Base-by-base conservation (phyloP, 2,329 filamentous ascomycete genomes). In the Plenodomus lindquistii region DNA sequence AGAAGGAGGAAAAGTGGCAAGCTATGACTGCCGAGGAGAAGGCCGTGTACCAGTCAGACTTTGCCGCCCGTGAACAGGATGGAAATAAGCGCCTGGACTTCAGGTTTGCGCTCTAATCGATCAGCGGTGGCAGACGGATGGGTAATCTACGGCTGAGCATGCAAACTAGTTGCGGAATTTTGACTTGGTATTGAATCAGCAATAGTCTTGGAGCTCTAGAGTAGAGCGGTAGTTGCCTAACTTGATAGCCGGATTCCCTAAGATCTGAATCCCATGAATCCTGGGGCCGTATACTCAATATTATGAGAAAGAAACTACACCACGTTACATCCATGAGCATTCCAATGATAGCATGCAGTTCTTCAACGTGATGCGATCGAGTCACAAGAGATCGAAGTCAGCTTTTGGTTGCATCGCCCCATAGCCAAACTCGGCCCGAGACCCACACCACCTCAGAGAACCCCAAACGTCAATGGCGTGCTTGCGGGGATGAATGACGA, bases 1-100 rank as follows among this genome's bases (percentile, higher is more conserved):
- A 61, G 54, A 50, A 75, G 76, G 78, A 80, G 10, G 56, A 49
- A 22, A 62, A 73, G 15, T 84, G 81, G 81, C 67, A 73, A 15
- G 66, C 67, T 7, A 77, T 84, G 75, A 77, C 63, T 7, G 69
- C 73, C 34, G 76, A 79, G 16, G 76, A 82, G 59, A 74, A 75
- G 59, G 67, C 68, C 1, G 54, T 75, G 17, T 85, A 85, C 60
- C 69, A 82, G 31, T 55, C 63, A 7, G 73, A 75, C 48, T 48
- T 59, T 4, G 46, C 50, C 3, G 54, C 63, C 29, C 60, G 65
- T 24, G 59, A 66, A 44, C 34, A 49, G 11, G 65, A 72, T 27
- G 73, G 73, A 0, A 75, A 74, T 44, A 73, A 72, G 58, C 59
- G 73, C 13, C 44, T 74, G 45, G 72, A 73, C 42, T 75, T 74